Evolutionary conservation across 2,329 filamentous ascomycete species (phyloP), one percentile per base, ranked within the genome.

Genomic region (Dothistroma septosporum): DNA sequence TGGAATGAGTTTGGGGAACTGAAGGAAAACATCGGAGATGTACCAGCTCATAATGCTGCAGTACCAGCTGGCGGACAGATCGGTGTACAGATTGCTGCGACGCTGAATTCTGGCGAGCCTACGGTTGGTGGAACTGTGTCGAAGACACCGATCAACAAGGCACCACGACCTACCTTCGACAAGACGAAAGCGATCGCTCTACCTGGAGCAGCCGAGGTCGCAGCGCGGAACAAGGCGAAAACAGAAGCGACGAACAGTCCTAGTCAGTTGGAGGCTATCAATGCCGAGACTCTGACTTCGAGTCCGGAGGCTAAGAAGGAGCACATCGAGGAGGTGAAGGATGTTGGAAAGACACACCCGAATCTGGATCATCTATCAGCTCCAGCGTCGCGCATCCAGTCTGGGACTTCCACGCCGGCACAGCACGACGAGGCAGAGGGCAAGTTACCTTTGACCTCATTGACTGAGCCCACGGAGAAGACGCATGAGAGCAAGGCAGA

Each of bases 1-100:
- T 97, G 93, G 94, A 99, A 99, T 79, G 94, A 99, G 76, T 97
- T 95, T 76, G 92, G 92, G 76, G 93, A 97, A 78, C 84, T 99
- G 63, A 91, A 92, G 76, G 86, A 93, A 76, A 89, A 93, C 70
- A 86, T 97, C 69, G 81, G 81, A 48, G 77, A 73, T 80, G 83
- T 76, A 74, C 79, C 77, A 14, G 66, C 68, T 6, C 63, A 59
- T 22, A 57, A 28, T 57, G 46, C 59, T 62, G 67, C 65, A 12
- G 61, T 65, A 16, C 69, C 69, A 6, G 57, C 69, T 21, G 69
- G 69, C 31, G 68, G 65, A 14, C 69, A 65, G 49, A 60, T 61
- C 5, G 70, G 69, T 24, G 65, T 70, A 19, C 68, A 66, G 41
- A 66, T 68, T 60, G 69, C 67, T 22, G 69, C 69, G 28, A 65